Evolutionary conservation across 257 asterid species (phyloP).

Genomic region (Sherardia arvensis): DNA sequence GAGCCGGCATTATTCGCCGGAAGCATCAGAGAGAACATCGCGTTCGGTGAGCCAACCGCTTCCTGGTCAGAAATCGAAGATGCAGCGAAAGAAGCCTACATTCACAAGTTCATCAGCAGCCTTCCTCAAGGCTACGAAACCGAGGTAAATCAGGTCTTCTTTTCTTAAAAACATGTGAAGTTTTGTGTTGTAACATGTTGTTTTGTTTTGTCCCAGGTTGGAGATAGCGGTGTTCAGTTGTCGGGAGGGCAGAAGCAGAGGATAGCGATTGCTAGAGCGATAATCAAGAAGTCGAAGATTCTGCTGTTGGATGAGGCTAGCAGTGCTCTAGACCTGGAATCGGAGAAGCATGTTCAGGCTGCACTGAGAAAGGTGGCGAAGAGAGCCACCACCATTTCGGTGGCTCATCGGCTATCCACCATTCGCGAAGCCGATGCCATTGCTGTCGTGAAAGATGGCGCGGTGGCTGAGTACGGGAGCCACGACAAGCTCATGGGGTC

Average conservation of each 20-base stretch:
- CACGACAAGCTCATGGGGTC: slow-evolving; percentile 50
- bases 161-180: background rate
- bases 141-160: slow-evolving; percentile 31
- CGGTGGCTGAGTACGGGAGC: slow-evolving; percentile 62
- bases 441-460: slow-evolving; percentile 55
- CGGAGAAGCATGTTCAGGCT: slow-evolving; percentile 62
- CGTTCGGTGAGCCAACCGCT: slow-evolving; percentile 55
- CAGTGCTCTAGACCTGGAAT: slow-evolving; percentile 78
- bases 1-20: slow-evolving; percentile 80
- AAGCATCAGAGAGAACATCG: slow-evolving; percentile 65
- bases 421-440: slow-evolving; percentile 55
- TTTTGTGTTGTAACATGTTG: background rate
- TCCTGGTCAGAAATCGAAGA: slow-evolving; percentile 74
- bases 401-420: slow-evolving; percentile 80
- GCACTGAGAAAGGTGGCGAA: slow-evolving; percentile 58
- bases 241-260: slow-evolving; percentile 93
- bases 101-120: slow-evolving; percentile 66
- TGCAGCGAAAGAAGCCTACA: slow-evolving; percentile 71
- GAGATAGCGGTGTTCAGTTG: slow-evolving; percentile 66
- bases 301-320: slow-evolving; percentile 77
- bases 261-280: slow-evolving; percentile 79
- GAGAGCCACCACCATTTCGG: slow-evolving; percentile 61
- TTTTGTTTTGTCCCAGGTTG: slow-evolving; percentile 34
- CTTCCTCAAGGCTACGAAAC: slow-evolving; percentile 87
- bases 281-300: slow-evolving; percentile 55